Percentiles rank a stretch among this genome's conserved stretches.
phyloP scores from a whole-genome alignment of 805 yeast genomes.

The Torulaspora maleeae region DNA sequence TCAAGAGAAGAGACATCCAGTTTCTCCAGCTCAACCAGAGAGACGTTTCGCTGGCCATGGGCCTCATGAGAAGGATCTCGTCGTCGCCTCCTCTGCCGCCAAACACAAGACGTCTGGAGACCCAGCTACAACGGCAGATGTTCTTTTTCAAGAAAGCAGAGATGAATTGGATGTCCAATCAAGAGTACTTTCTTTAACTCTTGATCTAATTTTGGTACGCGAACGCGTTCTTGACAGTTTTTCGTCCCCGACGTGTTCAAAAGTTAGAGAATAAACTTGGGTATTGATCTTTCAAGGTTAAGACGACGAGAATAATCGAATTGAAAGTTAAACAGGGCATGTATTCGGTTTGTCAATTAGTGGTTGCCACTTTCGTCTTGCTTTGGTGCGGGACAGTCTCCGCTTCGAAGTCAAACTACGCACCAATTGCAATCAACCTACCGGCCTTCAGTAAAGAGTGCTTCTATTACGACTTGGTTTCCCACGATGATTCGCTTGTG shows the following conservation, averaged over 20 bases:
- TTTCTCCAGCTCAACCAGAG: constrained; percentile 22
- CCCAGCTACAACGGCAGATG: constrained; percentile 56
- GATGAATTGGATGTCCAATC: constrained; percentile 40
- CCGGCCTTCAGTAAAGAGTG: constrained; percentile 45
- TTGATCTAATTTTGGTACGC: neutral
- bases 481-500: constrained; percentile 39
- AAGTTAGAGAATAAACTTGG: neutral
- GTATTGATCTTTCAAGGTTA: neutral
- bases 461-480: constrained; percentile 36
- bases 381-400: constrained; percentile 10
- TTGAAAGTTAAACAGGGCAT: constrained; percentile 2
- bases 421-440: constrained; percentile 36
- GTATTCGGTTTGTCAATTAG: constrained; percentile 1
- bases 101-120: constrained; percentile 13
- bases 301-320: neutral
- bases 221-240: constrained; percentile 3
- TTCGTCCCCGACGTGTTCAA: constrained; percentile 3
- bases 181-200: neutral
- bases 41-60: constrained; percentile 31
- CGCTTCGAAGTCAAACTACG: constrained; percentile 27
- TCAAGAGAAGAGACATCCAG: constrained; percentile 13
- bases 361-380: constrained; percentile 4
- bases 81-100: constrained; percentile 1
- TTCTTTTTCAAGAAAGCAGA: constrained; percentile 56
- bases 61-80: constrained; percentile 15